These are phyloP conservation scores for Sinapis alba DNA, from an alignment of 441 rosid species.

Conservation along the genomic window DNA sequence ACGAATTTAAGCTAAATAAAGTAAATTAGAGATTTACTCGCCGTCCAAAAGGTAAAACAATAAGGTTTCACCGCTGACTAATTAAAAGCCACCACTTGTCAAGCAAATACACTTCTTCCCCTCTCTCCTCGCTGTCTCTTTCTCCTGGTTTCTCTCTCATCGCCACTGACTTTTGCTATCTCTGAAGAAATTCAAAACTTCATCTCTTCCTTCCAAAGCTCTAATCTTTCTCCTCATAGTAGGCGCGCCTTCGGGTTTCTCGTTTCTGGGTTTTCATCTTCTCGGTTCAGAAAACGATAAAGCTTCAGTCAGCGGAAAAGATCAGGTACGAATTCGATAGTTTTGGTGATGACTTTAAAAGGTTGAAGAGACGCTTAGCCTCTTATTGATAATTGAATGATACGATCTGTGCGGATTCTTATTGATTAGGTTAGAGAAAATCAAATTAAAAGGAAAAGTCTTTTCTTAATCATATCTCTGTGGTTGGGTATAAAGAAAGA, in stretches of 20 bases:
- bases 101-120: constrained; percentile 29
- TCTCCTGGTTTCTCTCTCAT: constrained; percentile 18
- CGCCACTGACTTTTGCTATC: constrained; percentile 39
- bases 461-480: constrained; percentile 12
- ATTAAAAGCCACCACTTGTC: constrained; percentile 27
- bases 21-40: neutral
- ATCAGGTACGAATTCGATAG: constrained; percentile 11
- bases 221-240: too few relatives aligned
- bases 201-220: constrained; percentile 27
- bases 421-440: neutral
- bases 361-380: neutral
- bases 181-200: constrained; percentile 28
- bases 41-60: neutral
- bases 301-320: neutral
- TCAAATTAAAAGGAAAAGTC: neutral
- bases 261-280: constrained; percentile 10
- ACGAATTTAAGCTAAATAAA: neutral
- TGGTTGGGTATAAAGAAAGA: constrained; percentile 2
- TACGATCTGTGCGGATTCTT: constrained; percentile 1
- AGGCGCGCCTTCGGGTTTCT: too few relatives aligned
- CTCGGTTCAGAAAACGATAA: neutral
- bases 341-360: neutral
- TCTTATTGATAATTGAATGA: constrained; percentile 7
- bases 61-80: constrained; percentile 6
- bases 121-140: constrained; percentile 25